Evolutionary conservation across 768 basidiomycete species (phyloP).

Genomic region (Sarcomyxa edulis): DNA sequence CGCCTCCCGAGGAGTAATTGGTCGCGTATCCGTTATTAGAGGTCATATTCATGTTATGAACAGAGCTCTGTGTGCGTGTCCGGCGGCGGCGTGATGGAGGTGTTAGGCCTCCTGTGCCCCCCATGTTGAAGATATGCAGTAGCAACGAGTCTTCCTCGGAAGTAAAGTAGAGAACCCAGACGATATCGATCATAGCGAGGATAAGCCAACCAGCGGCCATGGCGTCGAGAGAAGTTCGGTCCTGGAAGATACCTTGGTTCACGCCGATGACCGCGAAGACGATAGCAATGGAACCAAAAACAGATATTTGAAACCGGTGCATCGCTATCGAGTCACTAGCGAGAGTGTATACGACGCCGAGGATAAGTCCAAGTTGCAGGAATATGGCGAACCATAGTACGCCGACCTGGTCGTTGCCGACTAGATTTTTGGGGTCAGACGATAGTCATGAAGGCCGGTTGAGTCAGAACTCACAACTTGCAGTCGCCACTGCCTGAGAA

Average conservation of each 20-base stretch:
- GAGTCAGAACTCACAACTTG: conserved; percentile 34
- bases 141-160: conserved; percentile 90
- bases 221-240: conserved; percentile 55
- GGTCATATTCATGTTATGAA: conserved; percentile 65
- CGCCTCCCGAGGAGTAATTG: conserved; percentile 62
- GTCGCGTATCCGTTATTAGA: conserved; percentile 57
- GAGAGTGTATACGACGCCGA: conserved; percentile 69
- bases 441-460: conserved; percentile 1
- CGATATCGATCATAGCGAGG: conserved; percentile 83
- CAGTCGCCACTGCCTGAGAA: conserved; percentile 61
- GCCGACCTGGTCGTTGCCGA: conserved; percentile 45
- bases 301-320: conserved; percentile 86
- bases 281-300: conserved; percentile 82
- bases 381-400: conserved; percentile 83
- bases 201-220: conserved; percentile 95
- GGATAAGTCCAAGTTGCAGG: conserved; percentile 66
- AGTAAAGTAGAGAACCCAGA: conserved; percentile 97
- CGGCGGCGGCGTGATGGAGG: conserved; percentile 77
- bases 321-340: conserved; percentile 90
- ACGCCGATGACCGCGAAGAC: conserved; percentile 82
- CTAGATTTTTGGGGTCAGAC: conserved; percentile 12
- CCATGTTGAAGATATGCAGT: conserved; percentile 81
- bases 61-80: conserved; percentile 54
- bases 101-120: conserved; percentile 81
- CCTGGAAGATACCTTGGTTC: conserved; percentile 60